These are phyloP conservation scores for Phytophthora nicotianae DNA, from an alignment of 352 stramenopile genomes.

Conservation along the genomic window DNA sequence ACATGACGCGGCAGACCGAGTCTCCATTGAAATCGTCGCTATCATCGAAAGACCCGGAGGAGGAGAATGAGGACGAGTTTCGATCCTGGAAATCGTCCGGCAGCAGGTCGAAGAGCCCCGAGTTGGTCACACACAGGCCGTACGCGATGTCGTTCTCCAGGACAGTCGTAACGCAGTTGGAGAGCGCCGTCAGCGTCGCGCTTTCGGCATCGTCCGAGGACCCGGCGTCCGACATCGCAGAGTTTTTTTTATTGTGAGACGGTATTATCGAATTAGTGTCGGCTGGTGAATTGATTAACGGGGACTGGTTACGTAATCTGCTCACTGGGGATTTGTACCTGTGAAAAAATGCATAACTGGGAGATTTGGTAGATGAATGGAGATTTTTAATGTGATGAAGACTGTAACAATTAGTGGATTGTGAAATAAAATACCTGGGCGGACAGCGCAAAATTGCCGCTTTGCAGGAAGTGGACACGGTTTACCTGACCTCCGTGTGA, in stretches of 20 bases:
- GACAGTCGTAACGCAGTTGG: constrained; percentile 40
- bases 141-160: constrained; percentile 49
- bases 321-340: not conserved
- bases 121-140: constrained; percentile 65
- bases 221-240: constrained; percentile 30
- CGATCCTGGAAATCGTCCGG: constrained; percentile 14
- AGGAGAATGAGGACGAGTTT: constrained; percentile 11
- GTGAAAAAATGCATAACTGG: not conserved
- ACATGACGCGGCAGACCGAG: constrained; percentile 46
- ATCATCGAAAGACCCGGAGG: constrained; percentile 6
- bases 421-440: not conserved
- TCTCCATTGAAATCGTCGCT: constrained; percentile 16
- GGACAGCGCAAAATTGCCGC: not conserved
- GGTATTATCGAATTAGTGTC: constrained; percentile 3
- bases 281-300: constrained; percentile 16
- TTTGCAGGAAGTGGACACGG: constrained; percentile 3
- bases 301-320: not conserved
- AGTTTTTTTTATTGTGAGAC: constrained; percentile 13
- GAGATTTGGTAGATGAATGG: not conserved
- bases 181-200: constrained; percentile 36
- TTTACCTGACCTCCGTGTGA: constrained; percentile 4
- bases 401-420: not conserved
- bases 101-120: constrained; percentile 52
- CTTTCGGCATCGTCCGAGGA: constrained; percentile 34
- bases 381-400: not conserved